Base-by-base conservation (phyloP, 768 basidiomycete genomes). In the Amanita rubescens region DNA sequence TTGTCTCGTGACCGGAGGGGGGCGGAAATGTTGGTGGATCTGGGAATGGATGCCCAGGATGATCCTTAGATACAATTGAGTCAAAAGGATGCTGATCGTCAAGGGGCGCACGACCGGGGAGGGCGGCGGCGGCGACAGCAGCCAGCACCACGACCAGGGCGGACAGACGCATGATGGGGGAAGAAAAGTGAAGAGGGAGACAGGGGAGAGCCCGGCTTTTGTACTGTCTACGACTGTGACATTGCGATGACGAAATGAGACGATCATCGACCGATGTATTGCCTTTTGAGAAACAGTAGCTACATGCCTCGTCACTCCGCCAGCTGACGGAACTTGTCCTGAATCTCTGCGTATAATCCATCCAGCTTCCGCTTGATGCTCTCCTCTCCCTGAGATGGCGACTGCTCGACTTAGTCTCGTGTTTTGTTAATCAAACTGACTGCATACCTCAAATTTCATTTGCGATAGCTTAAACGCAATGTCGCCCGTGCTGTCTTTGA, bases 381-480 rank as follows among this genome's bases (percentile, higher is more conserved):
- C 55, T 92, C 90, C 69, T 94, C 79, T 35, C 93, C 92, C 73
- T 93, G 86, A 7, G 92, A 90, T 15, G 96, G 96, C 20, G 87
- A 89, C 90, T 94, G 62, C 17, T 61, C 27, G 30, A 30, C 43
- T 52, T 50, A 55, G 44, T 43, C 45, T 27, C 11, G 60, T 46
- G 6, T 38, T 45, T 24, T 33, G 24, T 41, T 14, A 34, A 15
- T 50, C 20, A 49, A 37, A 17, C 42, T 41, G 43, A 46, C 24
- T 27, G 59, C 81, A 46, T 62, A 92, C 93, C 84, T 96, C 93
- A 65, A 96, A 97, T 69, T 97, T 98, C 93, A 95, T 94, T 70
- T 98, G 94, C 43, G 93, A 95, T n/a, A 99, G 82, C 69, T 94
- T 92, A 76, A 87, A 98, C 81, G 94, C 89, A 56, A 96, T 70